Conservation (phyloP, 257 asterid species). For the Eustoma russellianum region DNA sequence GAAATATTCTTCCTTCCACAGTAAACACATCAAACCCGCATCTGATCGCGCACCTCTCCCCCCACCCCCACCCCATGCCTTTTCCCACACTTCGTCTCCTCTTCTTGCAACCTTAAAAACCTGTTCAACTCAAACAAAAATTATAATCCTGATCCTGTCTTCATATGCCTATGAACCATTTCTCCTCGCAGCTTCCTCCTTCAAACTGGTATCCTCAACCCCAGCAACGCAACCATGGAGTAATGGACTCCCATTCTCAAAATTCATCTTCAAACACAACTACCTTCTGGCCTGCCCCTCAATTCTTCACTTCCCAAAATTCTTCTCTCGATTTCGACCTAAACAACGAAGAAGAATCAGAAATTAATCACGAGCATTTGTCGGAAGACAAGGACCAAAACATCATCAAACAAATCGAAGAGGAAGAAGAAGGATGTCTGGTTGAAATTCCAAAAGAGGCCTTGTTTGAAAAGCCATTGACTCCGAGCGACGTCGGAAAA, state of each 20-base stretch:
- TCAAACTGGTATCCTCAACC: constrained; percentile 43
- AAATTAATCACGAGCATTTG: constrained; percentile 4
- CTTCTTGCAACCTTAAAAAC: not conserved
- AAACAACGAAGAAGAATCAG: constrained; percentile 42
- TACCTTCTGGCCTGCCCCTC: constrained; percentile 1
- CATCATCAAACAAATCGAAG: not conserved
- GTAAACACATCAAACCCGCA: constrained; percentile 21
- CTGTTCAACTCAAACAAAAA: not conserved
- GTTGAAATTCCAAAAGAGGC: constrained; percentile 30
- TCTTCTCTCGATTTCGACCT: constrained; percentile 34
- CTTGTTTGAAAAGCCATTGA: constrained; percentile 76
- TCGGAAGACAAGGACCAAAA: constrained; percentile 1
- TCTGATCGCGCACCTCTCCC: constrained; percentile 6
- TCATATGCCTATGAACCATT: constrained; percentile 62
- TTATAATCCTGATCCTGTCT: not conserved
- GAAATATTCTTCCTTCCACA: constrained; percentile 12
- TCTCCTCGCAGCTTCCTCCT: constrained; percentile 39
- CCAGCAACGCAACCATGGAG: constrained; percentile 8
- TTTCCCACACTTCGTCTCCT: not conserved
- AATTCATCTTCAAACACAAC: constrained; percentile 18
- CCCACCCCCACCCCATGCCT: not conserved
- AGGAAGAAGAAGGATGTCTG: not conserved
- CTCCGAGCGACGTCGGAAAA: constrained; percentile 96
- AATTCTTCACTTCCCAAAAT: constrained; percentile 9
- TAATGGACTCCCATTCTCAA: constrained; percentile 26